Evolutionary conservation across 768 basidiomycete species (phyloP).

Genomic region (Kwoniella sp.): DNA sequence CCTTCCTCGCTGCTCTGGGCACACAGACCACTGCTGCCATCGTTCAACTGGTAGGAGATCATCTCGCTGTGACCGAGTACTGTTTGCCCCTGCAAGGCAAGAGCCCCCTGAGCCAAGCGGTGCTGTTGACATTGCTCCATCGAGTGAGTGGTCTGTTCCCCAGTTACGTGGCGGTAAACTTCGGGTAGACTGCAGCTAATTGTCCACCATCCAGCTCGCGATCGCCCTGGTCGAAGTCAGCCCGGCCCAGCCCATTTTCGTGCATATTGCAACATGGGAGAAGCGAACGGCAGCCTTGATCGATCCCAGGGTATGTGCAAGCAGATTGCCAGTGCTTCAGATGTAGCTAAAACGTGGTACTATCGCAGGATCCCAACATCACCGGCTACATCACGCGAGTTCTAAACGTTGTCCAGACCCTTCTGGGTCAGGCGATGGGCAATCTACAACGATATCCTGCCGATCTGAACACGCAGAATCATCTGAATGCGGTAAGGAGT

Average conservation of each 20-base stretch:
- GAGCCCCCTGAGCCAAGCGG: constrained; percentile 38
- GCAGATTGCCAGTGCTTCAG: background rate
- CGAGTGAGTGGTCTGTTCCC: constrained; percentile 27
- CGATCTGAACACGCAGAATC: constrained; percentile 4
- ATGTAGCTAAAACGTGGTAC: background rate
- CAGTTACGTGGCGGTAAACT: too few relatives aligned
- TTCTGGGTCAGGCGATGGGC: background rate
- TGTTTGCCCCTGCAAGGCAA: constrained; percentile 26
- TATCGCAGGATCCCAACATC: constrained; percentile 16
- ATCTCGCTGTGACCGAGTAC: constrained; percentile 20
- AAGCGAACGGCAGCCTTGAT: constrained; percentile 14
- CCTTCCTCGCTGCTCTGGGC: constrained; percentile 32
- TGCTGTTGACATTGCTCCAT: constrained; percentile 44
- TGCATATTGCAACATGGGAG: constrained; percentile 14
- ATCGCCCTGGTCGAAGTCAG: constrained; percentile 16
- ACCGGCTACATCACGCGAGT: constrained; percentile 13
- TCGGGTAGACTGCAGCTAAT: too few relatives aligned
- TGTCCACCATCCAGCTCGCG: constrained; percentile 22
- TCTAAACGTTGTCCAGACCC: constrained; percentile 9
- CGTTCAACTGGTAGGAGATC: constrained; percentile 24
- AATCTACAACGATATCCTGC: constrained; percentile 11
- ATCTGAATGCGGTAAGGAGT: constrained; percentile 7
- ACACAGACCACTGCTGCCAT: constrained; percentile 17
- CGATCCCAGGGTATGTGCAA: constrained; percentile 19
- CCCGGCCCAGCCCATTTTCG: constrained; percentile 8